A percentile compares a stretch with the other conserved stretches of the same genome.
These are phyloP conservation scores for Apophysomyces elegans DNA, from an alignment of 371 early-diverging fungal species.

Conservation along the genomic window DNA sequence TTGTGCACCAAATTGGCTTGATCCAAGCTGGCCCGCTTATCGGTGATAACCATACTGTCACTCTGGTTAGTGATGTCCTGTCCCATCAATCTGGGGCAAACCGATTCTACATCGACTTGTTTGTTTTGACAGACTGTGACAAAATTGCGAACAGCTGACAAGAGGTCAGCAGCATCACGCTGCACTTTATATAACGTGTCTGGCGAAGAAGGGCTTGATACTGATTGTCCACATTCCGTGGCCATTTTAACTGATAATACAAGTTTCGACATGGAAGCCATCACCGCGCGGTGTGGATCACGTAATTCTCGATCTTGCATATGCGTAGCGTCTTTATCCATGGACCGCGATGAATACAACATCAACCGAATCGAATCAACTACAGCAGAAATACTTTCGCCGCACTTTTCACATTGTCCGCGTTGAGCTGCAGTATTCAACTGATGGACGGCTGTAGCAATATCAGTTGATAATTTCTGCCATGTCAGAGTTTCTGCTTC, in stretches of 20 bases:
- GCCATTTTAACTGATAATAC: slow-evolving; percentile 81
- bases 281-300: slow-evolving; percentile 71
- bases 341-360: slow-evolving; percentile 77
- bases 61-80: background rate
- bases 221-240: slow-evolving; percentile 38
- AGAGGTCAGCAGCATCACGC: slow-evolving; percentile 63
- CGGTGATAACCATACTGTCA: background rate
- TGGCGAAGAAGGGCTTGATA: slow-evolving; percentile 70
- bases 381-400: slow-evolving; percentile 41
- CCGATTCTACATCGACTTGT: slow-evolving; percentile 34
- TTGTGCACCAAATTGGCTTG: slow-evolving; percentile 22
- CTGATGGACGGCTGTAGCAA: slow-evolving; percentile 66
- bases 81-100: slow-evolving; percentile 38
- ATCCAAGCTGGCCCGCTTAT: slow-evolving; percentile 12
- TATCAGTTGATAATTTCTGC: slow-evolving; percentile 54
- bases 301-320: slow-evolving; percentile 61
- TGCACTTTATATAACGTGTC: slow-evolving; percentile 37
- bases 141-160: slow-evolving; percentile 79
- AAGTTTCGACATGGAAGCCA: slow-evolving; percentile 80
- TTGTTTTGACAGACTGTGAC: slow-evolving; percentile 45
- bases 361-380: slow-evolving; percentile 80
- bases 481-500: slow-evolving; percentile 24
- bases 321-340: slow-evolving; percentile 61
- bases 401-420: slow-evolving; percentile 26
- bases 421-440: slow-evolving; percentile 65